Base-by-base conservation (phyloP, 306 rosid species). In the Luffa acutangula region DNA sequence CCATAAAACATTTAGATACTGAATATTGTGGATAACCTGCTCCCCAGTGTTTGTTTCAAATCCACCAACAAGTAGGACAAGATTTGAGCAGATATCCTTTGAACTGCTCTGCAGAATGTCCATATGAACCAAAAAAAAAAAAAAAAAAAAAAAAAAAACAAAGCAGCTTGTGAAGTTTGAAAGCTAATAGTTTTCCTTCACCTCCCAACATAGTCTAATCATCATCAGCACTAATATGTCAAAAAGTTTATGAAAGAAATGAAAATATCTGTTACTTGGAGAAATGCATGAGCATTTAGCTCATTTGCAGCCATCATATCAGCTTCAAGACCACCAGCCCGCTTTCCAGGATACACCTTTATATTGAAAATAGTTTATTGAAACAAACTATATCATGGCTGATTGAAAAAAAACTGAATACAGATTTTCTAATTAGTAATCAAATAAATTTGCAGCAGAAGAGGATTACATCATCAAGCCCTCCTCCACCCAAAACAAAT, bases 261-360 rank as follows among this genome's bases (percentile, higher is more conserved):
- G 14, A 21, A 52, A 74, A 34, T 64, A 78, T 36, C 36, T 79
- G 87, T 86, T 81, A 94, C 98, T 89, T 94, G 98, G 82, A 94
- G 95, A 83, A 83, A 89, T 43, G 83, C 21, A 80, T 94, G 98
- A 11, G 95, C 85, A 85, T 91, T 91, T 84, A 94, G 90, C 87
- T 94, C 98, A 83, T 94, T 94, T 52, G 97, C 95, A 75, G 98
- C 98, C 91, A 94, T 93, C 90, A 89, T 87, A 85, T 94, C 97
- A 82, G 97, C 97, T 84, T 91, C 97, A 41, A n/a, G 79, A 37
- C 98, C 98, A 56, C 89, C 96, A 59, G 92, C 89, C 76, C 91
- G 89, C 84, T 86, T 80, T 82, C 98, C 98, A 39, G 98, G 97
- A 83, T 94, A 94, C 81, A 94, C 98, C 97, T 94, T 86, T 70